A percentile compares a stretch with the other conserved stretches of the same genome.
Evolutionary conservation across 257 asterid species (phyloP).

Genomic region (Penstemon barbatus): DNA sequence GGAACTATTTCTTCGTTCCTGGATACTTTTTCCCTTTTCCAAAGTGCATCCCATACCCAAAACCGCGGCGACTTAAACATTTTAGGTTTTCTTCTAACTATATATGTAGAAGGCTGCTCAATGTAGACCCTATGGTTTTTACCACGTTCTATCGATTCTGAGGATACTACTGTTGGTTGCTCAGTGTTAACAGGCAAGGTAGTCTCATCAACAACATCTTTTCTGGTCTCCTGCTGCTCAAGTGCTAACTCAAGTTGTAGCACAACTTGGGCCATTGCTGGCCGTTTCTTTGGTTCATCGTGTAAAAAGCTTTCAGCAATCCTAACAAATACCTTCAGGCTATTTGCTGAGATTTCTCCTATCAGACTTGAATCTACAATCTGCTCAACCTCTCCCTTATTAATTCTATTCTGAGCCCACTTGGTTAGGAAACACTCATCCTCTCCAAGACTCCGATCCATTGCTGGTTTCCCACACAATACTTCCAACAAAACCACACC

Average conservation of each 20-base stretch:
- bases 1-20: no score
- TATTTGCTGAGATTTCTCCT: conserved; percentile 36
- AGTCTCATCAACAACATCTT: conserved; percentile 9
- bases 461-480: no score
- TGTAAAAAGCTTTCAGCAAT: conserved; percentile 44
- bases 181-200: no score
- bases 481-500: conserved; percentile 45
- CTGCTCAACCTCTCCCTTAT: conserved; percentile 39
- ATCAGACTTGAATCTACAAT: conserved; percentile 38
- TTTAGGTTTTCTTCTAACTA: no score
- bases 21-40: no score
- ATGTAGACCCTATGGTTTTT: no score
- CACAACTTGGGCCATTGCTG: conserved; percentile 51
- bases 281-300: conserved; percentile 48
- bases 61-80: no score
- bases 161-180: no score
- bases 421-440: conserved; percentile 20
- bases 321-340: conserved; percentile 39
- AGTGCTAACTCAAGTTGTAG: conserved; percentile 43
- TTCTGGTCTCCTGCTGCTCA: conserved; percentile 37
- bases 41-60: no score
- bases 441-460: no score
- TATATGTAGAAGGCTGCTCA: no score
- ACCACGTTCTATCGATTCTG: no score
- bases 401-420: conserved; percentile 45